phyloP scores from a whole-genome alignment of 1,284 basidiomycete species.

The Leccinum subfulvum region DNA sequence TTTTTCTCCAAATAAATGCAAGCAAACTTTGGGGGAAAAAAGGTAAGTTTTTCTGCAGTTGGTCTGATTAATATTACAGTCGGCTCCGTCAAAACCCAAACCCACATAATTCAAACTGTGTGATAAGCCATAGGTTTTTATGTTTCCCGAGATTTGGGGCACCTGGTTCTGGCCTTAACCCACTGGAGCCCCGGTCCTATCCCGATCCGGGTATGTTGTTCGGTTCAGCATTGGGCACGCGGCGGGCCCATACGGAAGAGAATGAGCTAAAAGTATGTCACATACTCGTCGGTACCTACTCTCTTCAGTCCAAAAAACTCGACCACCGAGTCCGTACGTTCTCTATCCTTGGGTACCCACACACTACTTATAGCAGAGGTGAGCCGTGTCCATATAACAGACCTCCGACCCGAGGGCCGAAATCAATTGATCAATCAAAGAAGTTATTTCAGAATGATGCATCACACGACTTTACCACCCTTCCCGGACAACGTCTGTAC shows the following conservation, averaged over 20 bases:
- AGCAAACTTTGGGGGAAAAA: too few relatives aligned
- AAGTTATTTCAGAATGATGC: not conserved
- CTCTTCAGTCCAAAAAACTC: too few relatives aligned
- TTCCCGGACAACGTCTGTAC: not conserved
- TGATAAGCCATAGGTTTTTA: too few relatives aligned
- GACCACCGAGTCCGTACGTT: not conserved
- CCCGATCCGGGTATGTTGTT: too few relatives aligned
- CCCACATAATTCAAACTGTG: too few relatives aligned
- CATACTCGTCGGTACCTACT: not conserved
- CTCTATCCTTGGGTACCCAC: not conserved
- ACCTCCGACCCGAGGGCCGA: not conserved
- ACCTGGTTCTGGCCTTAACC: too few relatives aligned
- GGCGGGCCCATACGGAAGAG: not conserved
- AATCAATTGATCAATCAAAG: not conserved
- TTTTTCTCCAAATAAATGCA: too few relatives aligned
- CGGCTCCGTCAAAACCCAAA: too few relatives aligned
- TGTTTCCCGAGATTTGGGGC: too few relatives aligned
- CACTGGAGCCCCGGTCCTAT: too few relatives aligned
- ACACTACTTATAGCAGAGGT: not conserved
- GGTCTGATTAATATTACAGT: too few relatives aligned
- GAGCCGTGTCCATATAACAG: not conserved
- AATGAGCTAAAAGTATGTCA: not conserved
- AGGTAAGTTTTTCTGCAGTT: too few relatives aligned
- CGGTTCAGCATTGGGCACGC: not conserved
- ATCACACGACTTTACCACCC: not conserved